Conservation (phyloP, 148 eudicot genomes). For the Persicaria maculosa region DNA sequence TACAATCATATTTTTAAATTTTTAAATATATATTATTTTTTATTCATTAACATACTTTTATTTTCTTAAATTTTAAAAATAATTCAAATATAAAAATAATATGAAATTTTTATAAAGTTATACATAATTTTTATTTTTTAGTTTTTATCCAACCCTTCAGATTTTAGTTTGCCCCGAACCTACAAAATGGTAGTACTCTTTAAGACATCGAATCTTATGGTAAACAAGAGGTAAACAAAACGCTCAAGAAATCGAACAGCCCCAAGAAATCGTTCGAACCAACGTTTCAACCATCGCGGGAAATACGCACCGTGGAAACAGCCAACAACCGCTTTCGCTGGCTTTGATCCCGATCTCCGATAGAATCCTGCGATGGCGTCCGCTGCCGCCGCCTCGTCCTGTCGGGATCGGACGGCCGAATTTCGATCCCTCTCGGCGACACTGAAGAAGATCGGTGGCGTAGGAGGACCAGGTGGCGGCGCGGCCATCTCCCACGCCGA, state of each 20-base stretch:
- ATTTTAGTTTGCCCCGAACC: too few species aligned
- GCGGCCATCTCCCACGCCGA: slow-evolving; percentile 17
- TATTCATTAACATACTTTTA: too few species aligned
- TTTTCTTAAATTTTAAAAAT: too few species aligned
- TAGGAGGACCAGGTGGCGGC: background rate
- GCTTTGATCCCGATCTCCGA: background rate
- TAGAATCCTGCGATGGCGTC: slow-evolving; percentile 29
- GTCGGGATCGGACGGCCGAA: slow-evolving; percentile 74
- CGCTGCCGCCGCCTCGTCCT: slow-evolving; percentile 34
- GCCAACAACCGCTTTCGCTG: background rate
- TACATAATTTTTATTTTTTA: too few species aligned
- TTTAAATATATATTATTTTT: too few species aligned
- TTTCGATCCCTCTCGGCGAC: slow-evolving; percentile 59
- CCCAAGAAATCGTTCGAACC: background rate
- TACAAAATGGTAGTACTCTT: too few species aligned
- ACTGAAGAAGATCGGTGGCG: slow-evolving; percentile 42
- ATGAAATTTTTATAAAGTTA: too few species aligned
- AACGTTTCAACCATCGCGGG: background rate
- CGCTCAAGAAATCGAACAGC: background rate
- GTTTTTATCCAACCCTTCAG: too few species aligned
- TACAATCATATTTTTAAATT: too few species aligned
- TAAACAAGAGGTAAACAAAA: too few species aligned
- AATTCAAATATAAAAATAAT: too few species aligned
- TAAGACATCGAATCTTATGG: too few species aligned
- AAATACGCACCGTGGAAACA: slow-evolving; percentile 9